Conservation (phyloP, 257 asterid species). For the Fraxinus quadrangulata region DNA sequence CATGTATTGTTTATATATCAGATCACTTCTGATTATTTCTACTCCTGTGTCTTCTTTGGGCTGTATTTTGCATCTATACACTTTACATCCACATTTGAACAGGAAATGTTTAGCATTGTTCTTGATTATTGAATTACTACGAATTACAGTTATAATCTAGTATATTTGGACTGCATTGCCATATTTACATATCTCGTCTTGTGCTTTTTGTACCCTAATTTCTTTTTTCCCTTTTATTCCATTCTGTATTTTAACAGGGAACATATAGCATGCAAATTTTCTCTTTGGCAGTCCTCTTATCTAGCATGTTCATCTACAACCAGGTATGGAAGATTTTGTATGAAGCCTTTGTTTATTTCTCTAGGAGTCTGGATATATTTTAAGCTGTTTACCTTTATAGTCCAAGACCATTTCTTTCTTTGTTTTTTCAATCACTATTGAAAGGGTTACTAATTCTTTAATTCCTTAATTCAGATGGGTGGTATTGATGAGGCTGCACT, state of each 20-base stretch:
- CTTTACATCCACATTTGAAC: slow-evolving; percentile 1
- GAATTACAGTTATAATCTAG: neutral
- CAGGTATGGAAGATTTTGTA: slow-evolving; percentile 57
- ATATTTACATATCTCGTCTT: slow-evolving; percentile 1
- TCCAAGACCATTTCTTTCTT: neutral
- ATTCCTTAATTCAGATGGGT: slow-evolving; percentile 76
- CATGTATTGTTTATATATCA: neutral
- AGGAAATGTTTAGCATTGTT: slow-evolving; percentile 9
- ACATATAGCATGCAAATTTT: slow-evolving; percentile 95
- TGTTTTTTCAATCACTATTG: slow-evolving; percentile 4
- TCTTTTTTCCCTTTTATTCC: neutral
- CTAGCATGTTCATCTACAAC: slow-evolving; percentile 97
- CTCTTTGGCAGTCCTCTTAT: slow-evolving; percentile 92
- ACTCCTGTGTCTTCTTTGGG: slow-evolving; percentile 1
- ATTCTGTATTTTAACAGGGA: slow-evolving; percentile 61
- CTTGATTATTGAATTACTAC: neutral
- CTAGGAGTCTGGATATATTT: neutral
- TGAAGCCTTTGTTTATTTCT: neutral
- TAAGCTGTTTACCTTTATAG: neutral
- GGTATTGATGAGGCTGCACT: slow-evolving; percentile 99
- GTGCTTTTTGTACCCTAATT: neutral
- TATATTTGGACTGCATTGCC: slow-evolving; percentile 13
- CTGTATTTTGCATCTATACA: neutral
- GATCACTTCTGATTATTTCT: neutral
- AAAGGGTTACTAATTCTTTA: slow-evolving; percentile 2